Evolutionary conservation across 768 basidiomycete genomes (phyloP).

Genomic region (Tephrocybe sp.): DNA sequence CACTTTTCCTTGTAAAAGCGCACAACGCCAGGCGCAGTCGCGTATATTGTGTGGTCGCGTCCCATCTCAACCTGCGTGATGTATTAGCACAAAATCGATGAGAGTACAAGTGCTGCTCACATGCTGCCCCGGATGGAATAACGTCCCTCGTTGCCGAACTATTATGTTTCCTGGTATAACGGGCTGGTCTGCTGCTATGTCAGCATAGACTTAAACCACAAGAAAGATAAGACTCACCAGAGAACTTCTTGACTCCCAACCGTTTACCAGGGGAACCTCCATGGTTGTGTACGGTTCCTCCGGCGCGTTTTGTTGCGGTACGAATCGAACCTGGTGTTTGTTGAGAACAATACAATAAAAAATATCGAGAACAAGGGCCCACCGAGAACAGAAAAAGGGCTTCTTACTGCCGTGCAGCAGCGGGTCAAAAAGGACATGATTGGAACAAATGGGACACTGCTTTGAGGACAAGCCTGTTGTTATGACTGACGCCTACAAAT

Average conservation of each 20-base stretch:
- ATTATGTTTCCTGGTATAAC: constrained; percentile 96
- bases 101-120: constrained; percentile 43
- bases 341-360: constrained; percentile 1
- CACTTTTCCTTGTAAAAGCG: constrained; percentile 89
- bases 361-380: constrained; percentile 6
- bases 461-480: constrained; percentile 8
- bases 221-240: constrained; percentile 53
- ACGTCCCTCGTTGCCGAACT: constrained; percentile 89
- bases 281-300: constrained; percentile 91
- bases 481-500: not conserved
- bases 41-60: constrained; percentile 93
- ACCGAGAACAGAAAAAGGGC: constrained; percentile 56
- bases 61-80: constrained; percentile 78
- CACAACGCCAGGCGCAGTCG: constrained; percentile 86
- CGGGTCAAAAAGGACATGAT: constrained; percentile 52
- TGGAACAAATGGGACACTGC: not conserved
- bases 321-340: constrained; percentile 67
- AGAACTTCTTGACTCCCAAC: constrained; percentile 94
- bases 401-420: constrained; percentile 32
- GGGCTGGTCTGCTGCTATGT: constrained; percentile 64
- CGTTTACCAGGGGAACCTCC: constrained; percentile 92
- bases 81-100: constrained; percentile 1
- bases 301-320: constrained; percentile 95
- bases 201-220: not conserved
- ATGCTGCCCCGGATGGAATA: constrained; percentile 93